phyloP scores from a whole-genome alignment of 2,329 filamentous ascomycete genomes.

The Penicillium sp. region DNA sequence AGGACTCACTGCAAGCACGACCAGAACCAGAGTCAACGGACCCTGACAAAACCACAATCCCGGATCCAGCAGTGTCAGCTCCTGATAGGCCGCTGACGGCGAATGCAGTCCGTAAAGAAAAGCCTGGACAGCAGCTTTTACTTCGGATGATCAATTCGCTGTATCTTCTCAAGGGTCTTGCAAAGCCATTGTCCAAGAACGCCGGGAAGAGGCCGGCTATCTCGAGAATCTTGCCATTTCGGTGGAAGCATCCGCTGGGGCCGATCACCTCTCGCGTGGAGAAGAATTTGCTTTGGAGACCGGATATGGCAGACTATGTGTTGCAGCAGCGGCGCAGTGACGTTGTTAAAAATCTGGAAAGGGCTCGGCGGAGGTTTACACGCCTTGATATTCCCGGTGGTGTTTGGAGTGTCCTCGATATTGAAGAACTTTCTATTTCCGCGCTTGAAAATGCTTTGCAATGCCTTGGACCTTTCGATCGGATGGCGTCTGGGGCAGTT shows the following conservation, averaged over 20 bases:
- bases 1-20: conserved; percentile 28
- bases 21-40: background rate
- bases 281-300: conserved; percentile 46
- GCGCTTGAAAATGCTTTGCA: conserved; percentile 24
- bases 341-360: conserved; percentile 40
- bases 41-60: background rate
- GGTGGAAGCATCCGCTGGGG: conserved; percentile 37
- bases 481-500: conserved; percentile 36
- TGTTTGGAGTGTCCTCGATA: conserved; percentile 31
- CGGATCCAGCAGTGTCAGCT: background rate
- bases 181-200: conserved; percentile 12
- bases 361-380: conserved; percentile 27
- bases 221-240: conserved; percentile 33
- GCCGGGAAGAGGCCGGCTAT: conserved; percentile 17
- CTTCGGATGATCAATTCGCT: conserved; percentile 33
- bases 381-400: conserved; percentile 18
- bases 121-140: conserved; percentile 18
- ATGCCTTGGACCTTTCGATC: conserved; percentile 24
- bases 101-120: background rate
- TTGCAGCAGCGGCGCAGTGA: conserved; percentile 40
- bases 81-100: background rate
- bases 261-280: conserved; percentile 29
- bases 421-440: conserved; percentile 21
- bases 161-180: conserved; percentile 25
- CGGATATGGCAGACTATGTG: conserved; percentile 51